Evolutionary conservation across 2,329 filamentous ascomycete genomes (phyloP), one percentile per base, ranked within the genome.

Genomic region (Epichloe sp.): DNA sequence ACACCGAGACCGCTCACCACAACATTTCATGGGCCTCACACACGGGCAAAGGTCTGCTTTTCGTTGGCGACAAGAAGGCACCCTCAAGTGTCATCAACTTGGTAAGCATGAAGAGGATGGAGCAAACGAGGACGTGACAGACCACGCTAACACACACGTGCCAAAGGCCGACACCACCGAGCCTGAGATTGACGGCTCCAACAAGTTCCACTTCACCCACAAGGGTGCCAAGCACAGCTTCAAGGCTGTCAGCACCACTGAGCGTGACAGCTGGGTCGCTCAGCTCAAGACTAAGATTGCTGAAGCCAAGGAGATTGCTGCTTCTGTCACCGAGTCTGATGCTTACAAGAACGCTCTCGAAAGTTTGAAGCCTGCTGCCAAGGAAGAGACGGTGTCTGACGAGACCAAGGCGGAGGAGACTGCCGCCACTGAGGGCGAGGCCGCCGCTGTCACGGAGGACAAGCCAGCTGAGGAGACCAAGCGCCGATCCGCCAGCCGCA

Each of bases 11-110:
- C 58, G 84, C 86, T 55, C 85, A 94, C 73, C 78, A 86, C 58
- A 85, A 85, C 60, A 85, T 82, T 59, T 86, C 93, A 37, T 96
- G 93, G 88, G 88, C 91, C 56, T 83, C 82, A 60, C 82, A 95
- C 77, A 96, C 91, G 53, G 91, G 91, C 68, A 95, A 95, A 77
- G 93, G 93, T 65, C 85, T 97, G 19, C 76, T 97, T 42, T 95
- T 94, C 78, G 86, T 88, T 71, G 84, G 85, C 63, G 86, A 95
- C 72, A 95, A 94, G 81, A 75, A 80, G 58, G 78, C 79, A 54
- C 90, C 91, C 54, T 77, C 82, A 59, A 85, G 88, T 63, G 83
- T 93, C 61, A 84, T 97, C 68, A 87, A 88, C 71, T 73, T 96
- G 67, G 88, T 95, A 79, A 64, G 86, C 54, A 15, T 4, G 7